A percentile compares a stretch with the other conserved stretches of the same genome.
Evolutionary conservation across 129 eudicot species (phyloP).

Genomic region (Cynara cardunculus): DNA sequence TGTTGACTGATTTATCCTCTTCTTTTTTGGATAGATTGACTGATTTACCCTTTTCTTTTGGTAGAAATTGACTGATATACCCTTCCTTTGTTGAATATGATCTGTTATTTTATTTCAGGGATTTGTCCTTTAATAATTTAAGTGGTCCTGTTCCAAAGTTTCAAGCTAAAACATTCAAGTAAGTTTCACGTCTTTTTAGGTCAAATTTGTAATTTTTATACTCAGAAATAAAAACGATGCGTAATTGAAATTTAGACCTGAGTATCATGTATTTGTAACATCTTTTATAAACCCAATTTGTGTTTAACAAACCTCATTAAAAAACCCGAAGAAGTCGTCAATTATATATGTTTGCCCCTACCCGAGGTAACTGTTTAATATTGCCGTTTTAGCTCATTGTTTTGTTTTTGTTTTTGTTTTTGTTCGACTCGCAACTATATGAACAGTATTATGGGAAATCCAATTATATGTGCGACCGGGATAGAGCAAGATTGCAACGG

Average conservation of each 20-base stretch:
- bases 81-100: conserved; percentile 12
- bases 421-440: neutral
- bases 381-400: neutral
- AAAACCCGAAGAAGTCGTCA: neutral
- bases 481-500: conserved; percentile 81
- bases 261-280: neutral
- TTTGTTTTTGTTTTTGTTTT: too few species aligned
- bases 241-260: neutral
- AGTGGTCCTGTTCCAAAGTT: conserved; percentile 88
- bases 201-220: neutral
- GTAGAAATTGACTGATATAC: neutral
- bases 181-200: conserved; percentile 17
- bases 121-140: conserved; percentile 86
- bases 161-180: conserved; percentile 84
- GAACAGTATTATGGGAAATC: conserved; percentile 81
- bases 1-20: neutral
- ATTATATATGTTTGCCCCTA: neutral
- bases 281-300: neutral
- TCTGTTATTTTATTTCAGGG: conserved; percentile 49
- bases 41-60: conserved; percentile 8
- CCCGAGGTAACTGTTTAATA: neutral
- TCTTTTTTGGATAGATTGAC: conserved; percentile 6
- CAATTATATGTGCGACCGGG: conserved; percentile 84
- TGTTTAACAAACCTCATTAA: neutral
- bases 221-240: neutral